Evolutionary conservation across 2,329 filamentous ascomycete genomes (phyloP).

Genomic region (Iodosphaeria phyllophila): DNA sequence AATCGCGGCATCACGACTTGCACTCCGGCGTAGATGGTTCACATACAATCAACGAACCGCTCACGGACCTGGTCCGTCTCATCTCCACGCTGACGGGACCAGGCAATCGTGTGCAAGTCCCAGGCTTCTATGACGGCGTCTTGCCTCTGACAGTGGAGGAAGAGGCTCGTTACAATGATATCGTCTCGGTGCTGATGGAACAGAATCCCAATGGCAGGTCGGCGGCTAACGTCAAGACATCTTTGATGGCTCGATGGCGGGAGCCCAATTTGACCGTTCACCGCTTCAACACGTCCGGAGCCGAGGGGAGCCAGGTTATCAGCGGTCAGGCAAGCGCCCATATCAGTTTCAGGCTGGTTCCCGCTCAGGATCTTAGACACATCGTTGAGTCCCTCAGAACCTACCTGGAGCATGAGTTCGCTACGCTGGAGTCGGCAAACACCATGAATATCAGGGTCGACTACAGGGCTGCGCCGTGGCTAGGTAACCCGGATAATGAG

Average conservation of each 20-base stretch:
- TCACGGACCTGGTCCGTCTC: slow-evolving; percentile 77
- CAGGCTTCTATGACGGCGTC: slow-evolving; percentile 76
- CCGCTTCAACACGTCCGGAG: slow-evolving; percentile 78
- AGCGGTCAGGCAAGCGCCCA: slow-evolving; percentile 76
- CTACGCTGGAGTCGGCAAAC: slow-evolving; percentile 61
- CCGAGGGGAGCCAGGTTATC: slow-evolving; percentile 81
- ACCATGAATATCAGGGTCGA: slow-evolving; percentile 67
- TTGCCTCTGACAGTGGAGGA: slow-evolving; percentile 58
- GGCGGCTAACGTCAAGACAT: slow-evolving; percentile 56
- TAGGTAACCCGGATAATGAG: slow-evolving; percentile 76
- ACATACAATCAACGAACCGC: slow-evolving; percentile 70
- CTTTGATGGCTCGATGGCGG: slow-evolving; percentile 84
- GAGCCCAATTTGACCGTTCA: slow-evolving; percentile 92
- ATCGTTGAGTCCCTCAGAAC: slow-evolving; percentile 48
- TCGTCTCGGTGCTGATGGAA: slow-evolving; percentile 56
- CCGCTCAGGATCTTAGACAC: slow-evolving; percentile 73
- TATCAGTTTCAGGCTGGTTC: slow-evolving; percentile 79
- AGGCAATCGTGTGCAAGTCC: slow-evolving; percentile 67
- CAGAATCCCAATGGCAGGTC: slow-evolving; percentile 40
- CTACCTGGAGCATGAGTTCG: slow-evolving; percentile 57
- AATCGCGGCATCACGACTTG: slow-evolving; percentile 71
- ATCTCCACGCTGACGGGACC: slow-evolving; percentile 66
- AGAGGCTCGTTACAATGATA: slow-evolving; percentile 65
- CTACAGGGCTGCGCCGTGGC: slow-evolving; percentile 88
- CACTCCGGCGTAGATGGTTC: slow-evolving; percentile 97